phyloP scores from a whole-genome alignment of 176 grass and related monocot species.

The Triticum dicoccoides region DNA sequence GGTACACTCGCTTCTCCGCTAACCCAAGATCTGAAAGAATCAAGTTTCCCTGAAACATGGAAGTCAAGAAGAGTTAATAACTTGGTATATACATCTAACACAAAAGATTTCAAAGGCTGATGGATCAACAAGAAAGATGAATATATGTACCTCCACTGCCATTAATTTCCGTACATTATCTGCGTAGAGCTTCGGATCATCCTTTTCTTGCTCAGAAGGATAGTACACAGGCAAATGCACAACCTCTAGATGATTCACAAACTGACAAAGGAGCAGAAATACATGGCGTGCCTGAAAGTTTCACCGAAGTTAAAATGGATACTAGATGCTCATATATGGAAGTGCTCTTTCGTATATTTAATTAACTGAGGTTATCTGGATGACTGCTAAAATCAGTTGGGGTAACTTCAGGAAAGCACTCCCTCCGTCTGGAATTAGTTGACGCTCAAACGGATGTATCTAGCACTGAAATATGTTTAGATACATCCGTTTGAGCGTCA shows the following conservation, averaged over 20 bases:
- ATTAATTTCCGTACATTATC: constrained; percentile 80
- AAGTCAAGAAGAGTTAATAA: neutral
- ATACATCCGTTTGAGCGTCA: no score
- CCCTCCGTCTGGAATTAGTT: no score
- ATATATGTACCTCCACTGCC: constrained; percentile 66
- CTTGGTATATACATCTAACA: neutral
- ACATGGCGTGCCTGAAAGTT: constrained; percentile 74
- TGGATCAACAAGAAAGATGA: neutral
- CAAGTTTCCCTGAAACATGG: constrained; percentile 63
- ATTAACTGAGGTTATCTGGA: neutral
- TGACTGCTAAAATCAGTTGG: neutral
- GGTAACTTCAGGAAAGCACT: neutral
- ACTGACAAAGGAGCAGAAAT: constrained; percentile 91
- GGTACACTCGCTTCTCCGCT: constrained; percentile 86
- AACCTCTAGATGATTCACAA: constrained; percentile 84
- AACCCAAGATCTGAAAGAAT: constrained; percentile 87
- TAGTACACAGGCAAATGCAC: constrained; percentile 76
- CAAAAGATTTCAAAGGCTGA: neutral
- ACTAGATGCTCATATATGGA: neutral
- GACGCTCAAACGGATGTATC: no score
- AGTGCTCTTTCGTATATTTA: neutral
- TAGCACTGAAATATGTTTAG: no score
- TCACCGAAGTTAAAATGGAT: neutral
- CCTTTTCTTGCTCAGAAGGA: constrained; percentile 85
- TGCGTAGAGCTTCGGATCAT: constrained; percentile 84